phyloP scores from a whole-genome alignment of 2,329 filamentous ascomycete species.

The Pseudocercospora musae region DNA sequence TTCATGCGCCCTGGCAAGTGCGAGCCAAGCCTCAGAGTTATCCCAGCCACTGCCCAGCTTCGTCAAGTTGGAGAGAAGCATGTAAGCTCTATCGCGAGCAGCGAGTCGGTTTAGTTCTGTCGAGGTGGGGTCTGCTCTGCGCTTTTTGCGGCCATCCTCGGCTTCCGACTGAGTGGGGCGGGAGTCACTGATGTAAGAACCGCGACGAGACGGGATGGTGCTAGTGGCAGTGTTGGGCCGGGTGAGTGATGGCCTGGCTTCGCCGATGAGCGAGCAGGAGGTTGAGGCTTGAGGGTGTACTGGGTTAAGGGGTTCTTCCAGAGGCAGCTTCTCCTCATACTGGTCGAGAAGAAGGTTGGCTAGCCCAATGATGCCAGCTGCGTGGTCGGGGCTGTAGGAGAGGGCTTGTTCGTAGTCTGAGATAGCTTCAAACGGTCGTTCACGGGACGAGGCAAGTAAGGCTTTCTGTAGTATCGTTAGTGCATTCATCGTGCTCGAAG shows the following conservation, averaged over 20 bases:
- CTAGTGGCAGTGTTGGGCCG: conserved; percentile 18
- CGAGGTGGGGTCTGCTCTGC: conserved; percentile 48
- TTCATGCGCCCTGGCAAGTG: conserved; percentile 82
- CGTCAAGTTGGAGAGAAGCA: conserved; percentile 75
- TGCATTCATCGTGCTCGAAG: background rate
- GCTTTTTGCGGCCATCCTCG: conserved; percentile 12
- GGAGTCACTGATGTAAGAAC: conserved; percentile 15
- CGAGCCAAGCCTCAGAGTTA: conserved; percentile 87
- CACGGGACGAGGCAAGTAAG: conserved; percentile 61
- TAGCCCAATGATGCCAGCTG: conserved; percentile 74
- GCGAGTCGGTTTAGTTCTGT: conserved; percentile 79
- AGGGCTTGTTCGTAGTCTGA: conserved; percentile 79
- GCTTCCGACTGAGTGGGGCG: conserved; percentile 6
- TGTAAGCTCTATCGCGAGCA: conserved; percentile 83
- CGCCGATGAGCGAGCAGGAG: conserved; percentile 21
- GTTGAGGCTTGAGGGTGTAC: conserved; percentile 30
- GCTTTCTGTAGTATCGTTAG: conserved; percentile 56
- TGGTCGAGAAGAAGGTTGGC: conserved; percentile 84
- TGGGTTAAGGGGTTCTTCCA: conserved; percentile 53
- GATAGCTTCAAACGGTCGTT: conserved; percentile 65
- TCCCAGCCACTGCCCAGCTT: conserved; percentile 89
- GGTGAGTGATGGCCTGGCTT: conserved; percentile 20
- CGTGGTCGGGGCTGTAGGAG: conserved; percentile 74
- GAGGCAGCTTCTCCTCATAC: conserved; percentile 61
- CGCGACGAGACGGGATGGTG: conserved; percentile 12